Evolutionary conservation across 768 basidiomycete species (phyloP).

Genomic region (Suillus weaverae): DNA sequence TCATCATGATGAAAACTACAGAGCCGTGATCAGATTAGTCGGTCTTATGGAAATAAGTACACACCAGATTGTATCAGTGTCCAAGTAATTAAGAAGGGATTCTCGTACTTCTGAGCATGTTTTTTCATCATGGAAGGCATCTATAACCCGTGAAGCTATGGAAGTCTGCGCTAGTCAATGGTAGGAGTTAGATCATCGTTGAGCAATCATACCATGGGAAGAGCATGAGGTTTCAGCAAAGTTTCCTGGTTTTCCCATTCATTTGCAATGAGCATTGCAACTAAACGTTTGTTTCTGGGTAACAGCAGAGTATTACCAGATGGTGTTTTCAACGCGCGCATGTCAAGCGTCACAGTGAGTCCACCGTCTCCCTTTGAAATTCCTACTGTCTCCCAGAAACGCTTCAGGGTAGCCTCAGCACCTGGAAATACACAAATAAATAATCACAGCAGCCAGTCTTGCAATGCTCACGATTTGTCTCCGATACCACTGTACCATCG

Average conservation of each 20-base stretch:
- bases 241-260: constrained; percentile 96
- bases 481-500: constrained; percentile 51
- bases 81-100: constrained; percentile 78
- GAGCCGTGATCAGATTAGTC: constrained; percentile 6
- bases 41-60: constrained; percentile 14
- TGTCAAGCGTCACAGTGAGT: constrained; percentile 74
- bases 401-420: constrained; percentile 80
- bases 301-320: constrained; percentile 73
- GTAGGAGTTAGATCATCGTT: constrained; percentile 3
- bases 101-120: constrained; percentile 63
- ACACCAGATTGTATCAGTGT: constrained; percentile 93
- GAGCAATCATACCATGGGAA: constrained; percentile 72
- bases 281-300: constrained; percentile 65
- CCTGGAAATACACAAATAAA: constrained; percentile 45
- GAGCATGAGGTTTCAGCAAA: constrained; percentile 82
- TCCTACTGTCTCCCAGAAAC: constrained; percentile 95
- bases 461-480: constrained; percentile 58
- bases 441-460: neutral
- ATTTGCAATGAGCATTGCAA: constrained; percentile 84
- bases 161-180: constrained; percentile 65
- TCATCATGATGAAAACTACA: constrained; percentile 79
- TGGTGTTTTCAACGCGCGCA: constrained; percentile 85
- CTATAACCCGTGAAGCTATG: constrained; percentile 85
- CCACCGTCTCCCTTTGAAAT: constrained; percentile 58
- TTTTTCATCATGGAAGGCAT: constrained; percentile 60